phyloP scores from a whole-genome alignment of 768 basidiomycete genomes.

The Mycena rosella region DNA sequence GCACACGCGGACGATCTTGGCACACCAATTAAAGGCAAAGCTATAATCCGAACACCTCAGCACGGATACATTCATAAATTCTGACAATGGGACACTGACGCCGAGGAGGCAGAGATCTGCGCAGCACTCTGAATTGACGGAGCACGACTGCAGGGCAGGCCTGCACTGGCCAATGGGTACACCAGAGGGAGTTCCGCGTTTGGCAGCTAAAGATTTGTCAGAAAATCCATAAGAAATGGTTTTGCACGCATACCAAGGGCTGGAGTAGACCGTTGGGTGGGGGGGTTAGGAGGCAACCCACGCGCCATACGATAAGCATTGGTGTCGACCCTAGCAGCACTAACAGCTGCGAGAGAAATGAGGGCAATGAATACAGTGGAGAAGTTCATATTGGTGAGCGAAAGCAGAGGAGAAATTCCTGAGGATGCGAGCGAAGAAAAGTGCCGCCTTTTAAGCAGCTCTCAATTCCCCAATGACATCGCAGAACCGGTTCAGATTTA shows the following conservation, averaged over 20 bases:
- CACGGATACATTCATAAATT: constrained; percentile 16
- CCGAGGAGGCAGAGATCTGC: constrained; percentile 10
- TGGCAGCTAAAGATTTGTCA: constrained; percentile 17
- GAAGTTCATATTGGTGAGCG: constrained; percentile 12
- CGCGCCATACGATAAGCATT: constrained; percentile 18
- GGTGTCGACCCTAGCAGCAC: constrained; percentile 17
- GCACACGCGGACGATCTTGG: constrained; percentile 13
- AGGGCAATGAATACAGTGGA: constrained; percentile 9
- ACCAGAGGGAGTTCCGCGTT: constrained; percentile 16
- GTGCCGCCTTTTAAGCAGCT: constrained; percentile 14
- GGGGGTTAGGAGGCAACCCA: constrained; percentile 18
- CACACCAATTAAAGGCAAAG: constrained; percentile 11
- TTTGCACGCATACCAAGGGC: constrained; percentile 18
- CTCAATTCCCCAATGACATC: constrained; percentile 11
- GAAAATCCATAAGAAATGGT: constrained; percentile 21
- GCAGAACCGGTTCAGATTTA: constrained; percentile 19
- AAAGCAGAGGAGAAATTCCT: constrained; percentile 15
- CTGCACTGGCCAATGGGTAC: neutral
- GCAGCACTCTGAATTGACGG: constrained; percentile 11
- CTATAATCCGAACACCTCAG: constrained; percentile 15
- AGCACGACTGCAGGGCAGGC: constrained; percentile 1
- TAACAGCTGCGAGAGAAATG: constrained; percentile 7
- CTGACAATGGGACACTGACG: constrained; percentile 12
- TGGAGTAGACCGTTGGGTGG: constrained; percentile 12
- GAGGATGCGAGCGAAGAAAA: constrained; percentile 10